A percentile compares a stretch with the other conserved stretches of the same genome.
phyloP scores from a whole-genome alignment of 2,329 filamentous ascomycete species.

The Ophiostoma sp. region DNA sequence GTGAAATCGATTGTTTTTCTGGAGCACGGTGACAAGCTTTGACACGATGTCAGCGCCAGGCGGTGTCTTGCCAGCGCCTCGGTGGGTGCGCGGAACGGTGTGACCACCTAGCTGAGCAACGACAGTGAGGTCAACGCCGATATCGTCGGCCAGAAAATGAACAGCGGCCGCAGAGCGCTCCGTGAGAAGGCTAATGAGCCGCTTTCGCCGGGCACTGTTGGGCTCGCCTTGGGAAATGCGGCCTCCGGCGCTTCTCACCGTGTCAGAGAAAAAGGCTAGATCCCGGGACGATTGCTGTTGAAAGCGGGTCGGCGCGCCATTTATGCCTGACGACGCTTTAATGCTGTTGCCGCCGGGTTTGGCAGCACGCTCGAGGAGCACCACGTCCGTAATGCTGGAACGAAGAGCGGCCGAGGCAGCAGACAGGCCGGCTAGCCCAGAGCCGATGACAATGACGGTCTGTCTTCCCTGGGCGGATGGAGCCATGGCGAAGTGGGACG shows the following conservation, averaged over 20 bases:
- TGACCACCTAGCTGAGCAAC: constrained; percentile 90
- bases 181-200: constrained; percentile 93
- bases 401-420: constrained; percentile 58
- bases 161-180: constrained; percentile 97
- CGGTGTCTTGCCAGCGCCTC: constrained; percentile 99
- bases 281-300: constrained; percentile 46
- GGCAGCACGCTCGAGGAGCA: constrained; percentile 59
- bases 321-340: constrained; percentile 98
- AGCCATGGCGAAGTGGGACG: not conserved
- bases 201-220: constrained; percentile 35
- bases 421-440: constrained; percentile 63
- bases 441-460: constrained; percentile 61
- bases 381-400: constrained; percentile 50
- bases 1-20: constrained; percentile 47
- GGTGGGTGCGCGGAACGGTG: constrained; percentile 93
- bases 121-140: constrained; percentile 94
- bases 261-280: constrained; percentile 55
- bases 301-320: constrained; percentile 88
- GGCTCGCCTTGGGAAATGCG: constrained; percentile 38
- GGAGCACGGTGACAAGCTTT: constrained; percentile 61
- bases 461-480: not conserved
- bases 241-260: constrained; percentile 55
- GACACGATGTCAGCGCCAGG: constrained; percentile 99
- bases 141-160: constrained; percentile 97
- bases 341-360: constrained; percentile 90